Percentiles rank a stretch among this genome's conserved stretches.
Conservation (phyloP, 2,329 filamentous ascomycete species). For the Aureobasidium mangrovei region DNA sequence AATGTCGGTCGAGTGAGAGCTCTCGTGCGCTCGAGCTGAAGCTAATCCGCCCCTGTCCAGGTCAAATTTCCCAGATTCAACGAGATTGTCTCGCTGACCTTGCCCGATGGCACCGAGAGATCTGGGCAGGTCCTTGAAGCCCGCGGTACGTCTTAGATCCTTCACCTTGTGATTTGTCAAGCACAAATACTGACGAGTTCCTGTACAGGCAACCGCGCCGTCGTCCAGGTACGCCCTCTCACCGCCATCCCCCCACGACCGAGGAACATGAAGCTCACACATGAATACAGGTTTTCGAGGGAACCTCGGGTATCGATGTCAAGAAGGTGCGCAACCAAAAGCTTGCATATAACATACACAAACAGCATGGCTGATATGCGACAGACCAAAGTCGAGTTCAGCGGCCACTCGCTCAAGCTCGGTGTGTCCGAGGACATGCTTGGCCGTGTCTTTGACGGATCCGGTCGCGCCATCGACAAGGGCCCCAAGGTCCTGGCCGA, state of each 20-base stretch:
- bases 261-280: neutral
- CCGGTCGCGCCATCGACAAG: conserved; percentile 96
- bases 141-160: conserved; percentile 56
- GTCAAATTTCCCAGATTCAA: conserved; percentile 98
- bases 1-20: conserved; percentile 54
- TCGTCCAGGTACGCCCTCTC: conserved; percentile 67
- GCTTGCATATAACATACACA: conserved; percentile 30
- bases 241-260: neutral
- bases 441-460: conserved; percentile 97
- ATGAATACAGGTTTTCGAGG: conserved; percentile 75
- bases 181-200: neutral
- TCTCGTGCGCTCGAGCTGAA: conserved; percentile 20
- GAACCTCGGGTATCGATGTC: conserved; percentile 93
- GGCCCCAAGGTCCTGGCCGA: conserved; percentile 96
- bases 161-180: too few relatives aligned
- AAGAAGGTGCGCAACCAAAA: conserved; percentile 55
- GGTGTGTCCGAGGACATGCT: conserved; percentile 99
- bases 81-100: conserved; percentile 92
- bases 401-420: conserved; percentile 92
- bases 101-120: conserved; percentile 88
- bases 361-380: conserved; percentile 32
- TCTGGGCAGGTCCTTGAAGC: conserved; percentile 96
- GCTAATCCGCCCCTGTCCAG: conserved; percentile 36
- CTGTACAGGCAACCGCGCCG: conserved; percentile 71
- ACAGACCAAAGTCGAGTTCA: conserved; percentile 90